Evolutionary conservation across 805 yeast species (phyloP).

Genomic region (Debaryomyces castellii): DNA sequence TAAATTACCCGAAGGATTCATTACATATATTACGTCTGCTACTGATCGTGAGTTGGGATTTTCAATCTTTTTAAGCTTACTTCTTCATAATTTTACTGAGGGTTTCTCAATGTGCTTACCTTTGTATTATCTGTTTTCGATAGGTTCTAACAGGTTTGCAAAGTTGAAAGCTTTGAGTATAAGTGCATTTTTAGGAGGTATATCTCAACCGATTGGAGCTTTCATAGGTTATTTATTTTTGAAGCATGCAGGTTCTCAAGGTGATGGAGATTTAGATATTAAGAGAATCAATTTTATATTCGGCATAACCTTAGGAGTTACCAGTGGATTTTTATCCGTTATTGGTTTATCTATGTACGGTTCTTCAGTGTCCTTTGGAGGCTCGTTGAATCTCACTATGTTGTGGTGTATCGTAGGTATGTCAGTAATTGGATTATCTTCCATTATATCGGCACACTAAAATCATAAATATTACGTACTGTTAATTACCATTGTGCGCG

Average conservation of each 20-base stretch:
- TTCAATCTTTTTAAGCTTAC: conserved; percentile 77
- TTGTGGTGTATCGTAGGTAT: conserved; percentile 64
- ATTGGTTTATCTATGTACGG: conserved; percentile 86
- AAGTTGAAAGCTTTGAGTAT: conserved; percentile 59
- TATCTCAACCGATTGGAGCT: conserved; percentile 91
- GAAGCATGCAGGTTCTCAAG: conserved; percentile 23
- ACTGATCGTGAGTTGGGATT: conserved; percentile 64
- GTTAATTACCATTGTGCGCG: background rate
- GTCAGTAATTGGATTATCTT: conserved; percentile 49
- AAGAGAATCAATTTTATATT: conserved; percentile 43
- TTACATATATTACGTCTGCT: conserved; percentile 79
- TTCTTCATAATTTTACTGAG: conserved; percentile 89
- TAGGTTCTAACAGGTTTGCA: conserved; percentile 40
- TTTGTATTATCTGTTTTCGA: conserved; percentile 66
- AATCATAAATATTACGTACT: background rate
- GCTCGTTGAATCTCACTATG: conserved; percentile 58
- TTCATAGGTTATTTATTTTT: conserved; percentile 57
- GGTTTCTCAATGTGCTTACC: conserved; percentile 95
- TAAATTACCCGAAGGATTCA: conserved; percentile 93
- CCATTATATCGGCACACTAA: conserved; percentile 2
- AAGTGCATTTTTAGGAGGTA: conserved; percentile 72
- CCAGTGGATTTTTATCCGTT: conserved; percentile 83
- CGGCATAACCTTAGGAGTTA: conserved; percentile 66
- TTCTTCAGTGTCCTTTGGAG: conserved; percentile 78
- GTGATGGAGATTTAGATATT: conserved; percentile 26